A percentile compares a stretch with the other conserved stretches of the same genome.
These are phyloP conservation scores for Solanum peruvianum DNA, from an alignment of 257 asterid species.

Conservation along the genomic window DNA sequence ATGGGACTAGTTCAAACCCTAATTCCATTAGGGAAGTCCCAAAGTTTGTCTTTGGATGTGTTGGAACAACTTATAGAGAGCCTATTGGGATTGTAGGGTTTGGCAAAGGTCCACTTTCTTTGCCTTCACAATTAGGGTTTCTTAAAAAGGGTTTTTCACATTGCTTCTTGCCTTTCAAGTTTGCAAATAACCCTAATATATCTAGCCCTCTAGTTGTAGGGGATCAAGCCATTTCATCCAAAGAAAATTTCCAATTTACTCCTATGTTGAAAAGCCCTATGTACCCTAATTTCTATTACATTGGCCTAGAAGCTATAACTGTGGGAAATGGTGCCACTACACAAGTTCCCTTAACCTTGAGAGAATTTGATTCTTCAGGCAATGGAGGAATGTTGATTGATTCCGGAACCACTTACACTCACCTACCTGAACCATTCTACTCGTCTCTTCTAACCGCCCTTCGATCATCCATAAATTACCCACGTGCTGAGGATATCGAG, in stretches of 20 bases:
- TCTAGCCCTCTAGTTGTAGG: slow-evolving; percentile 62
- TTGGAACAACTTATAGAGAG: slow-evolving; percentile 45
- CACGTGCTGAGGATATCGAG: slow-evolving; percentile 40
- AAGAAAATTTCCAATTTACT: slow-evolving; percentile 50
- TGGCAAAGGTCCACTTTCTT: slow-evolving; percentile 62
- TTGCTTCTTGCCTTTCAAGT: slow-evolving; percentile 67
- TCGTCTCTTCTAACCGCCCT: slow-evolving; percentile 34
- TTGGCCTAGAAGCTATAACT: slow-evolving; percentile 42
- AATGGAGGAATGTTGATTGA: slow-evolving; percentile 69
- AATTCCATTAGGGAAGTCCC: slow-evolving; percentile 26
- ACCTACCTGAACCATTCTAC: slow-evolving; percentile 46
- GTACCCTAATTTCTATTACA: slow-evolving; percentile 61
- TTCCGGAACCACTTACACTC: slow-evolving; percentile 74
- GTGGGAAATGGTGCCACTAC: slow-evolving; percentile 20
- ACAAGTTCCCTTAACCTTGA: slow-evolving; percentile 31
- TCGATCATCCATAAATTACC: slow-evolving; percentile 19
- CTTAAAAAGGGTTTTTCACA: slow-evolving; percentile 56
- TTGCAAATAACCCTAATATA: slow-evolving; percentile 55
- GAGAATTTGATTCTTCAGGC: slow-evolving; percentile 42
- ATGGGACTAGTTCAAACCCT: slow-evolving; percentile 12
- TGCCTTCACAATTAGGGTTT: slow-evolving; percentile 73
- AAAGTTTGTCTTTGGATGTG: slow-evolving; percentile 52
- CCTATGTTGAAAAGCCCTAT: slow-evolving; percentile 47
- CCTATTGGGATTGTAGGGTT: slow-evolving; percentile 71
- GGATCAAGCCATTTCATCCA: slow-evolving; percentile 46